Conservation (phyloP, 2,329 filamentous ascomycete species). For the Gaeumannomyces sp. region DNA sequence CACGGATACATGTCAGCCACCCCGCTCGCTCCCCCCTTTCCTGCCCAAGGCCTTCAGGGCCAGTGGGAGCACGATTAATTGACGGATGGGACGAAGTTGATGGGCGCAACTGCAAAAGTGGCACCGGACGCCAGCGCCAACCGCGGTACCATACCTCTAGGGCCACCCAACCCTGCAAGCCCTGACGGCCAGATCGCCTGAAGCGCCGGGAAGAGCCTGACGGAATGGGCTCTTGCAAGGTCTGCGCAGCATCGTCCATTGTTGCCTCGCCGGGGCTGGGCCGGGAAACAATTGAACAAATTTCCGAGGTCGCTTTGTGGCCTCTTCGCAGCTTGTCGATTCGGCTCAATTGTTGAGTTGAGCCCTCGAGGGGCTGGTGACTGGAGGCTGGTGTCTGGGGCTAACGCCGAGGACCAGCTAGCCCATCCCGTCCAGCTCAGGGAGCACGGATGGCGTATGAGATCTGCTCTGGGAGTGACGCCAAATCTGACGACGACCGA, state of each 20-base stretch:
- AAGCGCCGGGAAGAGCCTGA: background rate
- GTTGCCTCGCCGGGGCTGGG: background rate
- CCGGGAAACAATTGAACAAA: background rate
- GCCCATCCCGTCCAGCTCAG: background rate
- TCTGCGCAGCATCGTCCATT: background rate
- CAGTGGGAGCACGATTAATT: background rate
- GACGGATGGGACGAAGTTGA: background rate
- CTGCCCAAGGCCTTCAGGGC: background rate
- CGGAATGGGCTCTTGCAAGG: background rate
- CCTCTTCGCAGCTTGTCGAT: background rate
- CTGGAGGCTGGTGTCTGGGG: background rate
- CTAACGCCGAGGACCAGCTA: too few species aligned
- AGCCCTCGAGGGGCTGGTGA: background rate
- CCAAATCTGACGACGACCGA: background rate
- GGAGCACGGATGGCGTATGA: background rate
- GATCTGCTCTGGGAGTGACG: background rate
- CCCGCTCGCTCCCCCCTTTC: background rate
- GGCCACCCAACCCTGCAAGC: background rate
- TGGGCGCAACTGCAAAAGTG: background rate
- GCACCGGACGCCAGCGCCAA: background rate
- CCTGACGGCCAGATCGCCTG: background rate
- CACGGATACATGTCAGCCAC: constrained; percentile 7
- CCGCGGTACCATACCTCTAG: background rate
- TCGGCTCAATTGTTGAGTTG: background rate
- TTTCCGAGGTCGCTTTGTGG: background rate